Evolutionary conservation across 129 eudicot species (phyloP).

Genomic region (Pulicaria dysenterica): DNA sequence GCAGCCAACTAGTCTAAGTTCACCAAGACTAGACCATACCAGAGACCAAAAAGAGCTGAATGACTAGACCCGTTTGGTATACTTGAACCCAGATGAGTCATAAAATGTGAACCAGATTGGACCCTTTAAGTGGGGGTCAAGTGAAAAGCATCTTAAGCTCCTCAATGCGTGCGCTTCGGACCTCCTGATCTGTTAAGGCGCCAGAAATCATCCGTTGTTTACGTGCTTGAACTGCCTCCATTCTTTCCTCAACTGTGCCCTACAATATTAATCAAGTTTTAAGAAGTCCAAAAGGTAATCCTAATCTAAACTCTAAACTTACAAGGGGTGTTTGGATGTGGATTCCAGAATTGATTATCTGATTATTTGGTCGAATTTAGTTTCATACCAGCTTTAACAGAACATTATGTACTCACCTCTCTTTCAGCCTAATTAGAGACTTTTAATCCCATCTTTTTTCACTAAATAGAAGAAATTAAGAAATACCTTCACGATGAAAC

Average conservation of each 20-base stretch:
- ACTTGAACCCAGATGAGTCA: neutral
- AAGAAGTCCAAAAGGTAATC: neutral
- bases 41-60: slow-evolving; percentile 4
- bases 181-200: slow-evolving; percentile 97
- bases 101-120: neutral
- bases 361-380: neutral
- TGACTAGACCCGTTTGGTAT: neutral
- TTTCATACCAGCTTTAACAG: neutral
- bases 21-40: slow-evolving; percentile 1
- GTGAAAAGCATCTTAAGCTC: slow-evolving; percentile 97
- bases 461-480: neutral
- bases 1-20: neutral
- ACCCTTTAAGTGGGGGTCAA: slow-evolving; percentile 31
- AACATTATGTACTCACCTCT: neutral
- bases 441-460: neutral
- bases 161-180: slow-evolving; percentile 83
- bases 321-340: neutral
- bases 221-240: slow-evolving; percentile 98
- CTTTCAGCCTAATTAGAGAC: neutral
- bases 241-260: slow-evolving; percentile 97
- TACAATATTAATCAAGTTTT: slow-evolving; percentile 25
- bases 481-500: slow-evolving; percentile 90
- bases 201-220: slow-evolving; percentile 96
- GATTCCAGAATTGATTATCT: neutral
- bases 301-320: neutral